Conservation (phyloP, 306 rosid genomes). For the Spatholobus suberectus region DNA sequence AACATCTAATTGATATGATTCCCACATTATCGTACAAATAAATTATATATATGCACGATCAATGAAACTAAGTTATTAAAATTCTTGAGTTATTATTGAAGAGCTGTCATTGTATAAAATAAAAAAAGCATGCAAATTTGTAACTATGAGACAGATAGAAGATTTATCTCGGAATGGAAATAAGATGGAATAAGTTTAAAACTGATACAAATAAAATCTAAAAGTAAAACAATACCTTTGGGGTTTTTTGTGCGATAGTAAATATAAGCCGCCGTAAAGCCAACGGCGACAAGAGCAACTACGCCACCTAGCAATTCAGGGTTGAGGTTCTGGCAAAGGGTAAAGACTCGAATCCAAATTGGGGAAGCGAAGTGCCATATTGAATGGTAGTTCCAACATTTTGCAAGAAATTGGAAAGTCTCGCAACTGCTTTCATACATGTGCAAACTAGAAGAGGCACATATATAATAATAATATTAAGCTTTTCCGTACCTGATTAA, state of each 20-base stretch:
- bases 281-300: constrained; percentile 50
- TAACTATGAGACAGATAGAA: too few species aligned
- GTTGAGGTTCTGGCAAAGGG: too few species aligned
- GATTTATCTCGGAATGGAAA: too few species aligned
- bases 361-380: constrained; percentile 31
- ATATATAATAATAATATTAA: neutral
- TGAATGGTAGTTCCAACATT: constrained; percentile 49
- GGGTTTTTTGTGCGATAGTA: constrained; percentile 3
- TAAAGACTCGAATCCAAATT: constrained; percentile 20
- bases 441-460: neutral
- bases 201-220: neutral
- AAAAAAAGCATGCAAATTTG: too few species aligned
- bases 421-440: neutral
- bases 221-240: constrained; percentile 21
- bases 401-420: neutral
- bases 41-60: too few species aligned
- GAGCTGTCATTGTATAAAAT: too few species aligned
- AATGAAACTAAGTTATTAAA: too few species aligned
- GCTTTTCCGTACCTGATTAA: too few species aligned
- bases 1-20: too few species aligned
- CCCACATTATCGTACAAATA: too few species aligned
- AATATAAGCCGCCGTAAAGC: constrained; percentile 42
- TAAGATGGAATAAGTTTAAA: too few species aligned
- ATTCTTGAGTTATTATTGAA: too few species aligned
- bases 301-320: constrained; percentile 30